Percentiles rank a stretch among this genome's conserved stretches.
phyloP scores from a whole-genome alignment of 2,329 filamentous ascomycete genomes.

The Microcyclospora tardicrescens region DNA sequence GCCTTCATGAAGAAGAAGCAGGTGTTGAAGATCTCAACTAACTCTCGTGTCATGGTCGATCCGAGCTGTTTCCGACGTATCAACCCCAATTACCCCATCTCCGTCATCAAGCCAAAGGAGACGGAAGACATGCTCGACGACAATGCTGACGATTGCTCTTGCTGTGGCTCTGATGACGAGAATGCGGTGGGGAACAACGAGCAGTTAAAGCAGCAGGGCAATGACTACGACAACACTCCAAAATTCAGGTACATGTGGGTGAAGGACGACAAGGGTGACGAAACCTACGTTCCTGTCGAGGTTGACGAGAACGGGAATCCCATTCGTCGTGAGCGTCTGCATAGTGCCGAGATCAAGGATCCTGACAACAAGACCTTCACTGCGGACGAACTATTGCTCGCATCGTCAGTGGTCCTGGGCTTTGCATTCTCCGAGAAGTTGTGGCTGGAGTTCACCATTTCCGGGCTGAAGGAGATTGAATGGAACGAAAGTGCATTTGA shows the following conservation, averaged over 20 bases:
- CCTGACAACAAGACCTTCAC: constrained; percentile 40
- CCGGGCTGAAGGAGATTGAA: constrained; percentile 63
- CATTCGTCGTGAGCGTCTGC: constrained; percentile 41
- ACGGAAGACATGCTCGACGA: constrained; percentile 35
- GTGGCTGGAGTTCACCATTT: constrained; percentile 80
- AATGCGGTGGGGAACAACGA: constrained; percentile 37
- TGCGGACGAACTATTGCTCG: constrained; percentile 72
- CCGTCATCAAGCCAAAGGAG: constrained; percentile 59
- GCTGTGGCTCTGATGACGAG: constrained; percentile 28
- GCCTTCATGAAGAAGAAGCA: constrained; percentile 71
- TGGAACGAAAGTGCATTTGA: constrained; percentile 79
- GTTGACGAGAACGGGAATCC: constrained; percentile 44
- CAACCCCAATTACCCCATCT: constrained; percentile 74
- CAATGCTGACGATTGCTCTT: constrained; percentile 31
- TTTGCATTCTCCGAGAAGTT: constrained; percentile 81
- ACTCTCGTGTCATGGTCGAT: constrained; percentile 80
- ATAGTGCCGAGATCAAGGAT: constrained; percentile 17
- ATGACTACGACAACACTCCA: constrained; percentile 33
- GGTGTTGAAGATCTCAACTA: constrained; percentile 69
- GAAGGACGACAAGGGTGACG: constrained; percentile 37
- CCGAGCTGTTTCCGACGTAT: constrained; percentile 68
- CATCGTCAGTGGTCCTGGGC: constrained; percentile 72
- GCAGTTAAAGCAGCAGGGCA: constrained; percentile 30
- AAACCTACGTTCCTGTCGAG: constrained; percentile 41
- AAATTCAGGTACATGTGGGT: constrained; percentile 28